These are phyloP conservation scores for Penicillium verrucosum DNA, from an alignment of 2,329 filamentous ascomycete genomes.

Conservation along the genomic window DNA sequence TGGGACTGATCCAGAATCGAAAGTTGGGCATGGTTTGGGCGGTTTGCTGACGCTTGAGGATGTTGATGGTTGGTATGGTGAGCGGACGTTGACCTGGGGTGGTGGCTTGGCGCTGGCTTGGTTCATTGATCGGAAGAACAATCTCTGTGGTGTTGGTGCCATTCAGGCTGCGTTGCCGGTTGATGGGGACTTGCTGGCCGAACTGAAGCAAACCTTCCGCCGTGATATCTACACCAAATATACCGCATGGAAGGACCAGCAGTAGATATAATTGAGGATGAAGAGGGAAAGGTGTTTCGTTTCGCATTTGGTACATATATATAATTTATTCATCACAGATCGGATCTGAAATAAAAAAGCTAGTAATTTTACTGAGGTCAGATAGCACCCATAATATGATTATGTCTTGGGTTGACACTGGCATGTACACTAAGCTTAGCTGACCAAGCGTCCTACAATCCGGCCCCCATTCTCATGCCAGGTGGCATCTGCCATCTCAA, in stretches of 20 bases:
- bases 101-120: slow-evolving; percentile 48
- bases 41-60: slow-evolving; percentile 44
- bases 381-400: too few relatives aligned
- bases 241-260: slow-evolving; percentile 27
- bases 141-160: slow-evolving; percentile 44
- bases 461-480: background rate
- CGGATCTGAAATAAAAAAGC: background rate
- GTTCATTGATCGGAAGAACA: slow-evolving; percentile 51
- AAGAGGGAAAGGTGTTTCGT: too few relatives aligned
- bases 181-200: slow-evolving; percentile 21
- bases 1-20: slow-evolving; percentile 31
- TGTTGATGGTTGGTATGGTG: slow-evolving; percentile 45
- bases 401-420: too few relatives aligned
- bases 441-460: background rate
- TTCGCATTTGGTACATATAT: background rate
- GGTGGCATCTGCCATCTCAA: background rate
- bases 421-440: background rate
- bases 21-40: slow-evolving; percentile 43
- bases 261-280: background rate
- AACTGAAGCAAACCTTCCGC: slow-evolving; percentile 45
- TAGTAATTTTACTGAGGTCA: too few relatives aligned
- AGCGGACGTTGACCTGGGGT: slow-evolving; percentile 46
- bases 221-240: slow-evolving; percentile 44
- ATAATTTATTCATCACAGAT: background rate
- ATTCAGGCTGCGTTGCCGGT: slow-evolving; percentile 41